Base-by-base conservation (phyloP, 225 moss, liverwort and hornwort species). In the Bryoerythrophyllum caledonicum region DNA sequence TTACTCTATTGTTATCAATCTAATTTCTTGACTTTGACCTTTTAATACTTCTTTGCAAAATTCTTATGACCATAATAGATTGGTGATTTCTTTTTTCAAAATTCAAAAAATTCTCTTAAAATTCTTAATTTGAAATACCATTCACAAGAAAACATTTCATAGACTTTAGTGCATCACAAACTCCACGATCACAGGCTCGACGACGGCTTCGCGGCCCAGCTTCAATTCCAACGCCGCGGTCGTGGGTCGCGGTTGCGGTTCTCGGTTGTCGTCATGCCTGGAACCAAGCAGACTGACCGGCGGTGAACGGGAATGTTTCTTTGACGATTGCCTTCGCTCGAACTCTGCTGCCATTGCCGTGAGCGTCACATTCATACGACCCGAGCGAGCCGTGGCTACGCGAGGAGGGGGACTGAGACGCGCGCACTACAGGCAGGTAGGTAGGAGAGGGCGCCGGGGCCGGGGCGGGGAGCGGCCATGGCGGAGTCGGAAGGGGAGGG, bases 401-500 rank as follows among this genome's bases (percentile, higher is more conserved):
- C 46, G 30, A 19, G 58, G 10, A 64, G 51, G 59, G 59, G 44
- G 28, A 57, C 37, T 63, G 2, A 34, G 43, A 43, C 64, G 41
- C 64, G 41, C 15, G 38, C 64, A 40, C n/a, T 10, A 11, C 44
- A 44, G 44, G 44, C 44, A 44, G 44, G 44, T 11, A 4, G 27
- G 54, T 25, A 26, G 74, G 60, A 35, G 24, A 21, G 49, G 24
- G 9, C 59, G 26, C 17, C n/a, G 13, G n/a, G n/a, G n/a, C n/a
- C n/a, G n/a, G n/a, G n/a, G n/a, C n/a, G n/a, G 44, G 66, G 44
- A 44, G 14, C 14, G 71, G 72, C 67, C 57, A 85, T 85, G 84
- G 84, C 71, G 74, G 84, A 84, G 41, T 73, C 81, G 21, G 67
- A 67, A 19, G 70, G 21, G 59, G 83, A 74, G 60, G 84, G 78